Evolutionary conservation across 73 alveolate genomes (phyloP), one percentile per base, ranked within the genome.

Genomic region (Effrenium voratum): DNA sequence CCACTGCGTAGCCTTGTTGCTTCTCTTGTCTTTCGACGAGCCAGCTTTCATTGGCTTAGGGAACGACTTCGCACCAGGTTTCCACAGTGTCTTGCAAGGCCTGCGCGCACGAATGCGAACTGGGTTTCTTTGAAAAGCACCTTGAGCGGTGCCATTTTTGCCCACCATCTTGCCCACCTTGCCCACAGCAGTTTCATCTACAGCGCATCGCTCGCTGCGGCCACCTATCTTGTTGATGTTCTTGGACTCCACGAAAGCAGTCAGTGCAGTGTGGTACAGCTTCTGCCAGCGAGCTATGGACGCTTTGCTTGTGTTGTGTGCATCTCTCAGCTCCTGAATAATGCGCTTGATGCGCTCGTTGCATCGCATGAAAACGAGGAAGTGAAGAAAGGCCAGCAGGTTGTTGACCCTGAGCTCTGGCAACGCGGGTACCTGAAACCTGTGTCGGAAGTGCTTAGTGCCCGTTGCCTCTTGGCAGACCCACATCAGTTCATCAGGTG

Each of bases 101-200:
- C n/a, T n/a, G n/a, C n/a, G n/a, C n/a, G n/a, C n/a, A n/a, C n/a
- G n/a, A n/a, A n/a, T n/a, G n/a, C n/a, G n/a, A n/a, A n/a, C n/a
- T n/a, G n/a, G n/a, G n/a, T n/a, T n/a, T n/a, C n/a, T n/a, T n/a
- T n/a, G n/a, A n/a, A n/a, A n/a, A n/a, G n/a, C n/a, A n/a, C n/a
- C n/a, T n/a, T n/a, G n/a, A n/a, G n/a, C n/a, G n/a, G n/a, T n/a
- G n/a, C n/a, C n/a, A n/a, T n/a, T n/a, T n/a, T n/a, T 66, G 40
- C 79, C 79, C 79, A 4, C 79, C 13, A 30, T 30, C 40, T 19
- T 32, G 12, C 79, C 79, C n/a, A 80, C 91, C 91, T 46, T 80
- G 36, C 91, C 91, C 91, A 80, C 91, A 80, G 70, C 91, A 49
- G 70, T 80, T 47, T 76, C 91, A 49, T 80, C 70, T 72, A 80